These are phyloP conservation scores for Effrenium voratum DNA, from an alignment of 73 alveolate species.

Conservation along the genomic window DNA sequence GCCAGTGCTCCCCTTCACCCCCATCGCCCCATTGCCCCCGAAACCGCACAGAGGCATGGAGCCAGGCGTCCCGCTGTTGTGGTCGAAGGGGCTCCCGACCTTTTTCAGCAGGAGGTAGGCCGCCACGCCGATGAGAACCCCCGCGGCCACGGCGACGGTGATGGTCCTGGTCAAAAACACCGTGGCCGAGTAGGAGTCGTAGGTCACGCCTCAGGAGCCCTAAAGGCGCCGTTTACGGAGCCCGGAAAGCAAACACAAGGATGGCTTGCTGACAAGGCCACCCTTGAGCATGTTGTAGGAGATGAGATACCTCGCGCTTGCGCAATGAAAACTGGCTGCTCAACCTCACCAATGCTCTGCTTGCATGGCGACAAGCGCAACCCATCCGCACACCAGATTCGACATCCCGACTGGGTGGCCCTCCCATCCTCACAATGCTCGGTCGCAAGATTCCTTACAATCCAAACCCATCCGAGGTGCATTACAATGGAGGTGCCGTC, in stretches of 20 bases:
- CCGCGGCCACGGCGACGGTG: neutral
- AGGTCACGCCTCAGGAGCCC: neutral
- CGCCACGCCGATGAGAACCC: neutral
- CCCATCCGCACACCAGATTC: too few species aligned
- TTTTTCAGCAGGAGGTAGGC: neutral
- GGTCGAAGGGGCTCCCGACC: constrained; percentile 6
- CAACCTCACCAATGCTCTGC: too few species aligned
- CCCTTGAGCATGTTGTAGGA: constrained; percentile 46
- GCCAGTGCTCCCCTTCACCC: too few species aligned
- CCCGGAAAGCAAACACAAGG: too few species aligned
- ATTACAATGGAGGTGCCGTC: constrained; percentile 95
- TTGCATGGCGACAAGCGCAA: too few species aligned
- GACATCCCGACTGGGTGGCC: too few species aligned
- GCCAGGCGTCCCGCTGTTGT: neutral
- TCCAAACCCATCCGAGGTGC: too few species aligned
- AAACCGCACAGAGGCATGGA: neutral
- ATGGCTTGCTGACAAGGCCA: neutral
- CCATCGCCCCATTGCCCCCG: neutral
- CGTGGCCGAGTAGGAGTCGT: neutral
- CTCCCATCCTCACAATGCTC: too few species aligned
- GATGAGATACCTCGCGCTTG: constrained; percentile 35
- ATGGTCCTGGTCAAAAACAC: neutral
- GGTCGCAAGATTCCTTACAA: too few species aligned
- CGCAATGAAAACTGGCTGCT: too few species aligned
- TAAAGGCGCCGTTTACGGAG: neutral